Evolutionary conservation across 441 rosid genomes (phyloP), one percentile per base, ranked within the genome.

Genomic region (Pelargonium cotyledonis): DNA sequence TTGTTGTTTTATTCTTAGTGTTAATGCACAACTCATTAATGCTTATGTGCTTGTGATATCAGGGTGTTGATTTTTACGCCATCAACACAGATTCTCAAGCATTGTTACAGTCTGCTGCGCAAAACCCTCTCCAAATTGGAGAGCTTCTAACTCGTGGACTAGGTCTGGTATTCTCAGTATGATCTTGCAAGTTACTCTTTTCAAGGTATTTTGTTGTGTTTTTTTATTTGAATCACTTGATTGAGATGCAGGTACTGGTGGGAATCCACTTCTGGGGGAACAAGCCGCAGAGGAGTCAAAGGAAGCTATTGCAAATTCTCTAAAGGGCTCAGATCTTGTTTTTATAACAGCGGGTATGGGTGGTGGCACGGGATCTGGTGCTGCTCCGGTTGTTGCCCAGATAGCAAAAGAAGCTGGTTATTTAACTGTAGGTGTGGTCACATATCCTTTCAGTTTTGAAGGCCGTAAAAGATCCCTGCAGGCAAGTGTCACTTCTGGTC

Each of bases 361-460:
- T 78, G 98, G 98, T 76, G 99, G 99, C 31, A 94, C 99, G 35
- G 99, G 99, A 6, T 94, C 99, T 8, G 99, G 99, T 73, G 99
- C 99, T 87, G 99, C 99, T 38, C 99, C 99, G 19, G 95, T 94
- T 21, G 96, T 94, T 31, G 99, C 97, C 65, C 97, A 88, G 81
- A 87, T 94, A 70, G 71, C 96, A 4, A 94, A 85, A 72, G 99
- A 94, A 51, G 95, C 95, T 18, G 99, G 97, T 47, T 91, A 91
- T 74, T 83, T 94, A 80, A 94, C 97, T 47, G 99, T 94, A 75
- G 99, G 99, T 71, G 99, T 91, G 73, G 97, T 94, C 68, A 91
- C 99, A 10, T 94, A 91, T 79, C 99, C 99, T 26, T 91, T 94
- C 81, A 94, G 99, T 79, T 94, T 94, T 68, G 99, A 94, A 84